Evolutionary conservation across 2,329 filamentous ascomycete genomes (phyloP), one percentile per base, ranked within the genome.

Genomic region (Phialophora expanda): DNA sequence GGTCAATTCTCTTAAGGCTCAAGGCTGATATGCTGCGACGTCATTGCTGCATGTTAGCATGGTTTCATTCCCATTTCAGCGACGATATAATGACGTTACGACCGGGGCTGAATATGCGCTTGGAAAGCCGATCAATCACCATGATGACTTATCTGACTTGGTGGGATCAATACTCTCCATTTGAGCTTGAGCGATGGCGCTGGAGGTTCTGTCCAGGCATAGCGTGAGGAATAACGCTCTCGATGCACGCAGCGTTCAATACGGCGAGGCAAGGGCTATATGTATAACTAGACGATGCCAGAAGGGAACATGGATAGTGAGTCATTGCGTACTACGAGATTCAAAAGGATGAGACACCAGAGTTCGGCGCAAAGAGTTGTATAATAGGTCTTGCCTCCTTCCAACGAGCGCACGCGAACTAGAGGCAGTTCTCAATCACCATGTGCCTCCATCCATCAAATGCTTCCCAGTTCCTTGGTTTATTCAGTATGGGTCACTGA

Each of bases 1-100:
- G 32, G 65, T 73, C n/a, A 59, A 28, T 59, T 66, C 71, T 17
- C 61, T 73, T 26, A 71, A 65, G 64, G 69, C 66, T 38, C 64
- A 62, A n/a, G 66, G 59, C 7, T 70, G 63, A 44, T n/a, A 44
- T 44, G 38, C 38, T 38, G 48, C 17, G 38, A 53, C 58, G n/a
- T 14, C 56, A 51, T 12, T 56, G 41, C 61, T 58, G 60, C 60
- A 48, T 59, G 50, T 57, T 32, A 57, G 56, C 51, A 46, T 8
- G 22, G 38, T 61, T 32, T 32, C 8, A 59, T 55, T 56, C 41
- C 2, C 26, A 9, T 32, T 64, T 56, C 26, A 59, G 60, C 60
- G 62, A 68, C 50, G 48, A 60, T 32, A 30, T 63, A n/a, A 68
- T 46, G 66, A 68, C 46, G 30, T 68, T 61, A 68, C 46, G 66